These are phyloP conservation scores for Phytophthora boehmeriae DNA, from an alignment of 352 stramenopile species.

Conservation along the genomic window DNA sequence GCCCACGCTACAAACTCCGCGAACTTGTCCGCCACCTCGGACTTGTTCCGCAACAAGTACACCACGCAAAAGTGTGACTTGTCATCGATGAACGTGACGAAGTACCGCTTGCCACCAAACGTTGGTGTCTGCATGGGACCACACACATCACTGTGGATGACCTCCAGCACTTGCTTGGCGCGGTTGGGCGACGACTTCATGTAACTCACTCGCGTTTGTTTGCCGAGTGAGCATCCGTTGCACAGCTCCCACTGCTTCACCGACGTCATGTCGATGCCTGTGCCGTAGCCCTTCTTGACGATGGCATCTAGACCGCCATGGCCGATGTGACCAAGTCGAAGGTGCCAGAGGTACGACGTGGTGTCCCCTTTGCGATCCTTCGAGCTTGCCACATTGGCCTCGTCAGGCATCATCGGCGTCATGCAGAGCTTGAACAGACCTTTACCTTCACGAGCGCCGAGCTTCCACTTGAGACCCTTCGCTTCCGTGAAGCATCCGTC, in stretches of 20 bases:
- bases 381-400: conserved; percentile 15
- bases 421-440: conserved; percentile 21
- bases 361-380: conserved; percentile 12
- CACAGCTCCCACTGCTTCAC: too few species aligned
- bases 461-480: conserved; percentile 8
- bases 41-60: conserved; percentile 17
- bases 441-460: conserved; percentile 18
- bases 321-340: conserved; percentile 26
- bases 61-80: conserved; percentile 7
- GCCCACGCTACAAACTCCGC: conserved; percentile 15
- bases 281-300: conserved; percentile 16
- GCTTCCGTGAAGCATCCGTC: conserved; percentile 15
- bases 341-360: conserved; percentile 23
- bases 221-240: too few species aligned
- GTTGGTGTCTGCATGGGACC: conserved; percentile 9
- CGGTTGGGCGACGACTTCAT: too few species aligned
- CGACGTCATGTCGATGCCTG: conserved; percentile 9
- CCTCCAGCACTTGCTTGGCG: too few species aligned
- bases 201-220: too few species aligned
- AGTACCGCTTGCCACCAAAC: conserved; percentile 3
- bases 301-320: conserved; percentile 16
- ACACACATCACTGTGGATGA: conserved; percentile 2
- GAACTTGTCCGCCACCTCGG: conserved; percentile 22
- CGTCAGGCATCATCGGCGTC: conserved; percentile 8
- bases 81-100: not conserved